These are phyloP conservation scores for Chlamydomonas sp. DNA, from an alignment of 139 green algal species.

Conservation along the genomic window DNA sequence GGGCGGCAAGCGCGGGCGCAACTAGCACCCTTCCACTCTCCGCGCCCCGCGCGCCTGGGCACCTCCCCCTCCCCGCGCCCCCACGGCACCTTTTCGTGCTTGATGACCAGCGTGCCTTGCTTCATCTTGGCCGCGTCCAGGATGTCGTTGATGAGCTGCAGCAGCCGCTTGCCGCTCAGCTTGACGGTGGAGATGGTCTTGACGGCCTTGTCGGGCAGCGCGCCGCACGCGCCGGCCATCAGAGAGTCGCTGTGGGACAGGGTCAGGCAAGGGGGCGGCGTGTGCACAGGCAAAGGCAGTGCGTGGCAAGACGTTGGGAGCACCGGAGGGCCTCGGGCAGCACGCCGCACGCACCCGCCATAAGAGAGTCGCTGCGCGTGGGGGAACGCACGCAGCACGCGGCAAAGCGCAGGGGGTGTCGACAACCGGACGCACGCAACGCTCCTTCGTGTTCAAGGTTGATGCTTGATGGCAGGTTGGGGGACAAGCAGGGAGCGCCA, in stretches of 20 bases:
- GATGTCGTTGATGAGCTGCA: constrained; percentile 63
- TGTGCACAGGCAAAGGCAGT: too few relatives aligned
- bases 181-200: constrained; percentile 37
- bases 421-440: too few relatives aligned
- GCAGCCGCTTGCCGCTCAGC: constrained; percentile 38
- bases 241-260: constrained; percentile 2
- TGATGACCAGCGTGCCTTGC: constrained; percentile 48
- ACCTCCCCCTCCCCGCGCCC: neutral
- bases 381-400: too few relatives aligned
- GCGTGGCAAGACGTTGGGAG: too few relatives aligned
- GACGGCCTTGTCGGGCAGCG: constrained; percentile 20
- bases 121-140: constrained; percentile 59
- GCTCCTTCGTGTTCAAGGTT: too few relatives aligned
- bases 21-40: neutral
- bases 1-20: neutral
- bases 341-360: too few relatives aligned
- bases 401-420: too few relatives aligned
- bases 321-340: too few relatives aligned
- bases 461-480: too few relatives aligned
- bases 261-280: neutral
- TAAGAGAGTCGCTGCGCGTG: too few relatives aligned
- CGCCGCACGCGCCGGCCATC: constrained; percentile 30
- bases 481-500: too few relatives aligned
- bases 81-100: constrained; percentile 47
- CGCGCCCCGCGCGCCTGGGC: neutral